Conservation (phyloP, 2,329 filamentous ascomycete genomes). For the Monascus ruber region DNA sequence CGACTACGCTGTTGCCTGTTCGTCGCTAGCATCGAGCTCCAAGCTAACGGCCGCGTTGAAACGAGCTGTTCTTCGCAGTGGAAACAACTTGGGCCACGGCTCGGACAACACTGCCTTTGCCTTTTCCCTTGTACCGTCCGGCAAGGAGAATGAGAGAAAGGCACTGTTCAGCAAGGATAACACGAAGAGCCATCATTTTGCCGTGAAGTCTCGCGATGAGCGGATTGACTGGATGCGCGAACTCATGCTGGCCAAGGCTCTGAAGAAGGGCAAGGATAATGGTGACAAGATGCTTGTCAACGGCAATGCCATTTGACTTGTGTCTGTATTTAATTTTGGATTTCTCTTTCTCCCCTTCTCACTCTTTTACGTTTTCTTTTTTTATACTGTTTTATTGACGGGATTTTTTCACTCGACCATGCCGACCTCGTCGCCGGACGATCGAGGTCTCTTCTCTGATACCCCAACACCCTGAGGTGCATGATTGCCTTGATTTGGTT, state of each 20-base stretch:
- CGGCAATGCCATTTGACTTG: slow-evolving; percentile 17
- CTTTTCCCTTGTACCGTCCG: slow-evolving; percentile 32
- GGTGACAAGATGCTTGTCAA: slow-evolving; percentile 20
- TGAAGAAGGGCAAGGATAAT: slow-evolving; percentile 19
- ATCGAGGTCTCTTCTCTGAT: too few species aligned
- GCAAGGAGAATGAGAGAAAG: slow-evolving; percentile 29
- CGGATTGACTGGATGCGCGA: slow-evolving; percentile 73
- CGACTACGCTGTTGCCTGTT: slow-evolving; percentile 46
- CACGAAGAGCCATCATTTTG: slow-evolving; percentile 86
- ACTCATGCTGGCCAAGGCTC: slow-evolving; percentile 35
- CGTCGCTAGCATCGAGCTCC: slow-evolving; percentile 58
- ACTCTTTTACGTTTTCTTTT: not conserved
- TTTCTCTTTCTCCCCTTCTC: not conserved
- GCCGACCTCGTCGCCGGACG: too few species aligned
- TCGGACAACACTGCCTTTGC: slow-evolving; percentile 24
- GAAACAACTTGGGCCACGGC: slow-evolving; percentile 8
- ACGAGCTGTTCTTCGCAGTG: slow-evolving; percentile 39
- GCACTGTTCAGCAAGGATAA: slow-evolving; percentile 32
- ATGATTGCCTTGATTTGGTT: too few species aligned
- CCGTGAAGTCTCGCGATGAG: slow-evolving; percentile 75
- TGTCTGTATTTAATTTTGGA: not conserved
- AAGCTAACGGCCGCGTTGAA: slow-evolving; percentile 84
- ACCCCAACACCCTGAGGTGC: too few species aligned
- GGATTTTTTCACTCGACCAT: too few species aligned
- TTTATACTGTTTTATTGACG: not conserved